Evolutionary conservation across 192 early-diverging fungal genomes (phyloP).

Genomic region (Pilaira anomala): DNA sequence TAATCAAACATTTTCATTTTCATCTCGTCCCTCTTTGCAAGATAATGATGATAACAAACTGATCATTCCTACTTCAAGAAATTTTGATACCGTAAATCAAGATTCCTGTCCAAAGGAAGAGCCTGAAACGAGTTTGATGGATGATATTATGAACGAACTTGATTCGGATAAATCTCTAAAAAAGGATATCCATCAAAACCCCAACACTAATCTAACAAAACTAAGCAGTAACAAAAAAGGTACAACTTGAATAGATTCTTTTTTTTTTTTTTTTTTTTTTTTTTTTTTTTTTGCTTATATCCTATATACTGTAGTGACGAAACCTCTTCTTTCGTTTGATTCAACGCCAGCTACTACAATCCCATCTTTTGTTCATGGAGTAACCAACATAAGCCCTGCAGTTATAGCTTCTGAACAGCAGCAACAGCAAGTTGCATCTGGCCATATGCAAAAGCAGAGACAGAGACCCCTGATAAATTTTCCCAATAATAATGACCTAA

Average conservation of each 20-base stretch:
- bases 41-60: neutral
- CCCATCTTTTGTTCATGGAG: too few relatives aligned
- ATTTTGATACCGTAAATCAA: neutral
- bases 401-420: conserved; percentile 11
- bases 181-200: too few relatives aligned
- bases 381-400: neutral
- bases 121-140: conserved; percentile 16
- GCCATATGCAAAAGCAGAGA: neutral
- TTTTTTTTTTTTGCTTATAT: too few relatives aligned
- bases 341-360: too few relatives aligned
- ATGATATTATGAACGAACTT: conserved; percentile 25
- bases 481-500: neutral
- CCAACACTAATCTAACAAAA: too few relatives aligned
- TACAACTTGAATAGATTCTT: too few relatives aligned
- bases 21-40: neutral
- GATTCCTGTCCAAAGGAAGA: neutral
- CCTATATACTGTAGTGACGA: too few relatives aligned
- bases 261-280: too few relatives aligned
- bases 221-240: too few relatives aligned
- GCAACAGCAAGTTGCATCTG: neutral
- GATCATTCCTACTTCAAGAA: conserved; percentile 1
- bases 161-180: too few relatives aligned
- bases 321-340: too few relatives aligned
- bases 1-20: too few relatives aligned
- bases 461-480: conserved; percentile 11